phyloP scores from a whole-genome alignment of 2,329 filamentous ascomycete species.

The Xenosphaeropsis pyriputrescens region DNA sequence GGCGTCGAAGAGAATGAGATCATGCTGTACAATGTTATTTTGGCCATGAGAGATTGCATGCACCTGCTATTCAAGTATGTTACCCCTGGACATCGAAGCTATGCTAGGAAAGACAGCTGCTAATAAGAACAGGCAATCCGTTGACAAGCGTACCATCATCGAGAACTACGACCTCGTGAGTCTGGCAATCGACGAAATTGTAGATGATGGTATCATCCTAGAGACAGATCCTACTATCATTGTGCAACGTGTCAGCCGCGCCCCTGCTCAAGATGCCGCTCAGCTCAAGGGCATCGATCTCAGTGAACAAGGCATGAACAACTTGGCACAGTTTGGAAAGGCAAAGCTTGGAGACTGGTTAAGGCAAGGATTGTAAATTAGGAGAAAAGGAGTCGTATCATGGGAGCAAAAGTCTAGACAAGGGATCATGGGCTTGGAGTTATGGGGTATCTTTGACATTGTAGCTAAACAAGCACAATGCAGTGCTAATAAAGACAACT shows the following conservation, averaged over 20 bases:
- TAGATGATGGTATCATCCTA: slow-evolving; percentile 90
- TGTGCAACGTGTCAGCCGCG: slow-evolving; percentile 80
- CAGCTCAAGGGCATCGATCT: slow-evolving; percentile 90
- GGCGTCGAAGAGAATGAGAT: slow-evolving; percentile 93
- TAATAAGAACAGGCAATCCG: slow-evolving; percentile 54
- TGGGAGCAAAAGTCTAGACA: background rate
- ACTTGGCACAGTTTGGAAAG: slow-evolving; percentile 87
- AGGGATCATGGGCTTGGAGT: slow-evolving; percentile 6
- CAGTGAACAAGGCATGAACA: slow-evolving; percentile 88
- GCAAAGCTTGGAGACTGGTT: slow-evolving; percentile 82
- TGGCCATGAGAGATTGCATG: slow-evolving; percentile 80
- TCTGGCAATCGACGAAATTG: slow-evolving; percentile 86
- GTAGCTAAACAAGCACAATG: background rate
- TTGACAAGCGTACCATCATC: slow-evolving; percentile 93
- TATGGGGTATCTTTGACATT: slow-evolving; percentile 1
- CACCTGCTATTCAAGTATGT: slow-evolving; percentile 83
- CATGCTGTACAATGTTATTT: slow-evolving; percentile 82
- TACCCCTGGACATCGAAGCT: background rate
- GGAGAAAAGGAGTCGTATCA: background rate
- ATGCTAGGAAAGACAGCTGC: background rate
- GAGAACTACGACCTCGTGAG: slow-evolving; percentile 98
- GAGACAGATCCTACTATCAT: slow-evolving; percentile 95
- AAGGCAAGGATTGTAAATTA: slow-evolving; percentile 60
- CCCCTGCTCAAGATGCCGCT: slow-evolving; percentile 74
- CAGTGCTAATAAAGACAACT: no score